phyloP scores from a whole-genome alignment of 2,329 filamentous ascomycete genomes.

The Periconia sp. region DNA sequence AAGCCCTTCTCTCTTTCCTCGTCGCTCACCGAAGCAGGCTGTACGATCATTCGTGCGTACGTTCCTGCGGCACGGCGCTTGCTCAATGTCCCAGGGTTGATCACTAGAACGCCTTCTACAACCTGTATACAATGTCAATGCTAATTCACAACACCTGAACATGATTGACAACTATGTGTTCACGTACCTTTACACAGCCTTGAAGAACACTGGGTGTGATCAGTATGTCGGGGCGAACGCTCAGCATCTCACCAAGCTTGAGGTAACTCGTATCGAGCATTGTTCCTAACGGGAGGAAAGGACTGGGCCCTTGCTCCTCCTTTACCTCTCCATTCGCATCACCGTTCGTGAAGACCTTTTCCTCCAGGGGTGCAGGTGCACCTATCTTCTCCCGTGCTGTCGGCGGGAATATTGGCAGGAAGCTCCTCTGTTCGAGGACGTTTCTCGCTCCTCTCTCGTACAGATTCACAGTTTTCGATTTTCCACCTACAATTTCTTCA shows the following conservation, averaged over 20 bases:
- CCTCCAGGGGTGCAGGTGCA: conserved; percentile 38
- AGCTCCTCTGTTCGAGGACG: conserved; percentile 88
- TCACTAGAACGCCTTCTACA: conserved; percentile 84
- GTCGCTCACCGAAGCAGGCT: conserved; percentile 66
- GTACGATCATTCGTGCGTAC: conserved; percentile 79
- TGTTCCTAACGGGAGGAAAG: conserved; percentile 63
- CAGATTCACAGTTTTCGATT: conserved; percentile 63
- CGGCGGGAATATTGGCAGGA: conserved; percentile 87
- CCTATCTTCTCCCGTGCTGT: conserved; percentile 72
- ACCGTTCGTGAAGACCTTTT: conserved; percentile 63
- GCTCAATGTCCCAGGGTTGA: conserved; percentile 88
- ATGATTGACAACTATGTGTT: too few species aligned
- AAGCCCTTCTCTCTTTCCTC: conserved; percentile 64
- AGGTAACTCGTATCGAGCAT: conserved; percentile 83
- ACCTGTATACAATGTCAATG: conserved; percentile 63
- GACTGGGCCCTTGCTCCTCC: conserved; percentile 56
- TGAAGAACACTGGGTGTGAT: conserved; percentile 82
- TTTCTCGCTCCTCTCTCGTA: conserved; percentile 76
- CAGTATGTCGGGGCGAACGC: conserved; percentile 82
- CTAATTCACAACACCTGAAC: too few species aligned
- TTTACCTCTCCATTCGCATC: conserved; percentile 58
- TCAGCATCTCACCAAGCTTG: conserved; percentile 89
- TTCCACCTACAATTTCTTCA: conserved; percentile 70
- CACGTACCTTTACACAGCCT: conserved; percentile 82
- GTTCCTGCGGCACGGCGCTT: conserved; percentile 86